phyloP scores from a whole-genome alignment of 768 basidiomycete species.

The Lactifluus piperatus region DNA sequence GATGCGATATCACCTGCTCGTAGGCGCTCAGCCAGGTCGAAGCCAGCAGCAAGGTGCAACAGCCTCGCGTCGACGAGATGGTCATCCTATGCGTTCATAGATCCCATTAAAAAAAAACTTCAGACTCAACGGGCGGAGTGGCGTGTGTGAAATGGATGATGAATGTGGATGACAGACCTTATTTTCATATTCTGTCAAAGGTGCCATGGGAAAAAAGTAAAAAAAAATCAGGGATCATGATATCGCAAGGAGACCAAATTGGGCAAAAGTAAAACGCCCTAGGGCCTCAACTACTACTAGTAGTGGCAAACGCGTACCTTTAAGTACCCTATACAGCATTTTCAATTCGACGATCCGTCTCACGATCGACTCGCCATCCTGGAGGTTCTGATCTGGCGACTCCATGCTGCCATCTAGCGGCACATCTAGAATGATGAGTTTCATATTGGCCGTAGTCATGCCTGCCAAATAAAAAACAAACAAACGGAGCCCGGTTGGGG shows the following conservation, averaged over 20 bases:
- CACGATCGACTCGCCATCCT: slow-evolving; percentile 80
- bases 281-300: too few species aligned
- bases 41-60: slow-evolving; percentile 67
- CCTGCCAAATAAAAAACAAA: slow-evolving; percentile 36
- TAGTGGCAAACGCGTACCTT: slow-evolving; percentile 40
- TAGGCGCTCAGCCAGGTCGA: slow-evolving; percentile 43
- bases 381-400: slow-evolving; percentile 65
- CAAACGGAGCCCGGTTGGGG: too few species aligned
- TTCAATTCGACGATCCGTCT: slow-evolving; percentile 60
- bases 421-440: slow-evolving; percentile 68
- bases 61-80: slow-evolving; percentile 68
- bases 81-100: slow-evolving; percentile 21
- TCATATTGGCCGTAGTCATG: slow-evolving; percentile 93
- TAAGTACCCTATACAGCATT: slow-evolving; percentile 52
- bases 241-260: background rate
- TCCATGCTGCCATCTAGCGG: slow-evolving; percentile 57
- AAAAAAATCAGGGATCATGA: background rate
- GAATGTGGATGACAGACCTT: slow-evolving; percentile 37
- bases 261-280: too few species aligned
- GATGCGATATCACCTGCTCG: slow-evolving; percentile 20
- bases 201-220: background rate
- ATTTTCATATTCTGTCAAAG: slow-evolving; percentile 42
- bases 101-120: background rate
- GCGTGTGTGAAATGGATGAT: background rate
- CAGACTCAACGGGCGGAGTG: too few species aligned